A percentile compares a stretch with the other conserved stretches of the same genome.
phyloP scores from a whole-genome alignment of 2,329 filamentous ascomycete species.

The Cordyceps cateniannulata region DNA sequence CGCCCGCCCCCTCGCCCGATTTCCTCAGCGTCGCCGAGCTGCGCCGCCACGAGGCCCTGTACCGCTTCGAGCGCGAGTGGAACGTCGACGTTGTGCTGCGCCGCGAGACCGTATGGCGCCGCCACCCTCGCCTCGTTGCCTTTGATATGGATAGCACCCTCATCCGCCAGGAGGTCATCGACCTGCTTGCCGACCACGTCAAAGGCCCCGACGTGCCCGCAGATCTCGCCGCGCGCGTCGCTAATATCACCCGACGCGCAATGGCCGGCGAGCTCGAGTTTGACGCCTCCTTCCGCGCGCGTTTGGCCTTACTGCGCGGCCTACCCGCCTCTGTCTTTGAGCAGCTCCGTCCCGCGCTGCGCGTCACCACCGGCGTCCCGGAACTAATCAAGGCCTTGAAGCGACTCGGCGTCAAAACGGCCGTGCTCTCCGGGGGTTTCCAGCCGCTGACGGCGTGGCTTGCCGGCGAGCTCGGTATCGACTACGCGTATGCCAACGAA shows the following conservation, averaged over 20 bases:
- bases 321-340: constrained; percentile 74
- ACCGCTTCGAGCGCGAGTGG: constrained; percentile 82
- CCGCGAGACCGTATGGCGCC: constrained; percentile 63
- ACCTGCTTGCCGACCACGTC: constrained; percentile 81
- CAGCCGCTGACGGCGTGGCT: constrained; percentile 84
- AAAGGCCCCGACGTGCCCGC: constrained; percentile 47
- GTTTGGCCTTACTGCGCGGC: constrained; percentile 75
- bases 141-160: constrained; percentile 99
- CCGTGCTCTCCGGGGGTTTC: constrained; percentile 89
- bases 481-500: constrained; percentile 85
- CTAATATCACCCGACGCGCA: constrained; percentile 82
- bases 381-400: constrained; percentile 70
- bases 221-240: constrained; percentile 74
- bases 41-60: constrained; percentile 73
- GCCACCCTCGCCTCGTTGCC: constrained; percentile 79
- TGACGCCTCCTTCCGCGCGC: constrained; percentile 70
- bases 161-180: constrained; percentile 96
- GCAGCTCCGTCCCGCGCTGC: constrained; percentile 65
- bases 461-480: constrained; percentile 70
- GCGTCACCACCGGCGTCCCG: constrained; percentile 73
- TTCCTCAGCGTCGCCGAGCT: constrained; percentile 64
- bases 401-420: constrained; percentile 75
- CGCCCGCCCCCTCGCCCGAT: constrained; percentile 51
- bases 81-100: constrained; percentile 81
- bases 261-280: constrained; percentile 98